A percentile compares a stretch with the other conserved stretches of the same genome.
phyloP scores from a whole-genome alignment of 129 eudicot species.

The Gnaphalium uliginosum region DNA sequence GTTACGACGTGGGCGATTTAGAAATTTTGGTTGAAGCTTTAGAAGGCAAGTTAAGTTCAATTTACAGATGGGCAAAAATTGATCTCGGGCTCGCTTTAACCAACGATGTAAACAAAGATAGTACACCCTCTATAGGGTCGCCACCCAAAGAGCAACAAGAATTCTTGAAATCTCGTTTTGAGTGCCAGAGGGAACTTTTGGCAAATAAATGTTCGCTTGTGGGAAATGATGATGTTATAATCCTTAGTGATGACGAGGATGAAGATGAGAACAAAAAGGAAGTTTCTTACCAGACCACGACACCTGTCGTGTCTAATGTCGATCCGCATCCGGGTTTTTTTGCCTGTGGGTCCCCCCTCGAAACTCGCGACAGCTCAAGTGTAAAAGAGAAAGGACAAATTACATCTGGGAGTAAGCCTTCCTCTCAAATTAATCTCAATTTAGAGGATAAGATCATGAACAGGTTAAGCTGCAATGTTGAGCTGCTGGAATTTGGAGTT shows the following conservation, averaged over 20 bases:
- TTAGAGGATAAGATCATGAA: constrained; percentile 46
- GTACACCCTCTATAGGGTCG: constrained; percentile 18
- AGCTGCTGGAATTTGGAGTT: constrained; percentile 68
- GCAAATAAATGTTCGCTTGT: constrained; percentile 26
- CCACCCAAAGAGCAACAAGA: constrained; percentile 32
- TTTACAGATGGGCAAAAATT: constrained; percentile 93
- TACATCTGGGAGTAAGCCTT: background rate
- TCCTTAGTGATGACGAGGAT: constrained; percentile 77
- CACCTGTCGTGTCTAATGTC: background rate
- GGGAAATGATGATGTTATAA: constrained; percentile 43
- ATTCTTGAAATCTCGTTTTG: constrained; percentile 19
- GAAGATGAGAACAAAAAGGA: constrained; percentile 33
- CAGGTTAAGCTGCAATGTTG: constrained; percentile 64
- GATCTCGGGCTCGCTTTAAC: constrained; percentile 80
- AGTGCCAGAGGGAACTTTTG: constrained; percentile 30
- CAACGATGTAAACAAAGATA: constrained; percentile 52
- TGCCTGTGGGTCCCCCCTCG: constrained; percentile 17
- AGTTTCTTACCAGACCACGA: constrained; percentile 7
- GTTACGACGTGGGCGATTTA: constrained; percentile 74
- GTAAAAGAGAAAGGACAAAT: background rate
- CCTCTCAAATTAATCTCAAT: background rate
- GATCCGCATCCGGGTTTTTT: background rate
- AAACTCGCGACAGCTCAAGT: background rate
- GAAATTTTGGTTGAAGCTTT: constrained; percentile 89
- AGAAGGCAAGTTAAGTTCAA: constrained; percentile 89